Base-by-base conservation (phyloP, 768 basidiomycete species). In the Leccinum variicolor region DNA sequence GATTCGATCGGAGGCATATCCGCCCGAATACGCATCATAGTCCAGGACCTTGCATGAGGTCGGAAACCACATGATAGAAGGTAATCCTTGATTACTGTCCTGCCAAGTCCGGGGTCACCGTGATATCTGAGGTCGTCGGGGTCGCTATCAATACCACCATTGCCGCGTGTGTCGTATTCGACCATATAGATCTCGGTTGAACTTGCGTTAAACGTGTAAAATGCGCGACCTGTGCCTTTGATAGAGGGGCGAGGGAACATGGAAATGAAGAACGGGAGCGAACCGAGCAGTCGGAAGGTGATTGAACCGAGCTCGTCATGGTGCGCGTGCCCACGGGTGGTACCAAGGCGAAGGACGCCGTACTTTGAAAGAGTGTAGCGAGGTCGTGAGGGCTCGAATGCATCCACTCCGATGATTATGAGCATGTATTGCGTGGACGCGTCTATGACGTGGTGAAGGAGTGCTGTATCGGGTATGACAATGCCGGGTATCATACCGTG, bases 1-100 rank as follows among this genome's bases (percentile, higher is more conserved):
- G 0, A 23, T 7, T n/a, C 6, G 23, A 51, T 31, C 6, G 49
- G 3, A 69, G 11, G 25, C 62, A 66, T 21, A 67, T 36, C 29
- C 57, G 55, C 3, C 66, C 66, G 41, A 53, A 51, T 66, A 67
- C 5, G 62, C 56, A 53, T 67, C 66, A 43, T 63, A 68, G 50
- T 68, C 61, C 29, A 36, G 23, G 13, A 68, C 25, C 13, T 17
- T 13, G 14, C 50, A 43, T 1, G 21, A 10, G 4, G 45, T 14
- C 15, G 60, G 39, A 28, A 51, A 53, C 3, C 28, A 41, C 5
- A 59, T 29, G 21, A 63, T 36, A 9, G 3, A 54, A 23, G 43
- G 31, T 66, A 59, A 3, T 66, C 52, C 1, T 39, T 39, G 8
- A 39, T 39, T 8, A 33, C 6, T 13, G 48, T 28, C 34, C 46